A percentile compares a stretch with the other conserved stretches of the same genome.
Conservation (phyloP, 2,329 filamentous ascomycete species). For the Thermothelomyces thermophilus region DNA sequence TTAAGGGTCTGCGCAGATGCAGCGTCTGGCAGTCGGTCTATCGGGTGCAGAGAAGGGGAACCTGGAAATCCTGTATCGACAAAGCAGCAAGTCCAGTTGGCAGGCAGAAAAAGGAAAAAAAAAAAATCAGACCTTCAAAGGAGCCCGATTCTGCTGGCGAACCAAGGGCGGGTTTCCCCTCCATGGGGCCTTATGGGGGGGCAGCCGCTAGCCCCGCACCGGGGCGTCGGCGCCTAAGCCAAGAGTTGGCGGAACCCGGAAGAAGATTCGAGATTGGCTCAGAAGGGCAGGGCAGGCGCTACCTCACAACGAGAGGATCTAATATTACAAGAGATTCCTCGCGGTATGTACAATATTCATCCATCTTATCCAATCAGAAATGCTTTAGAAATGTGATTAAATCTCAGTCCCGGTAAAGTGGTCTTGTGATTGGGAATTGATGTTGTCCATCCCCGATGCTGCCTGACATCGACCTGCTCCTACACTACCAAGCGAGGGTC, state of each 20-base stretch:
- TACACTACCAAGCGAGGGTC: background rate
- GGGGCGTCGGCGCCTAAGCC: conserved; percentile 16
- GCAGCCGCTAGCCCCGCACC: conserved; percentile 19
- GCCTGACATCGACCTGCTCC: background rate
- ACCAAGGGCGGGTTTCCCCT: conserved; percentile 18
- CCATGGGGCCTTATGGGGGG: conserved; percentile 20
- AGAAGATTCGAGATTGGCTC: conserved; percentile 25
- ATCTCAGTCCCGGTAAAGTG: no score
- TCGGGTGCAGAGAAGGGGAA: conserved; percentile 9
- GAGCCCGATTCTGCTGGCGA: conserved; percentile 18
- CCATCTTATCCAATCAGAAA: no score
- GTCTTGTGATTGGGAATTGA: background rate
- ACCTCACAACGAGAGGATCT: background rate
- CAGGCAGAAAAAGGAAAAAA: conserved; percentile 19
- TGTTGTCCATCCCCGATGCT: no score
- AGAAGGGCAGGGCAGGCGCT: background rate
- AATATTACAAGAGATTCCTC: no score
- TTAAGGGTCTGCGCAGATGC: conserved; percentile 16
- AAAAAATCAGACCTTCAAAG: conserved; percentile 21
- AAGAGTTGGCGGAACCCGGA: conserved; percentile 20
- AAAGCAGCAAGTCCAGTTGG: conserved; percentile 9
- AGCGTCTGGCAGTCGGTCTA: conserved; percentile 15
- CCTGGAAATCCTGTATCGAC: background rate
- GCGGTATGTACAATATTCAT: no score
- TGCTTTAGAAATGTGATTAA: no score